A percentile compares a stretch with the other conserved stretches of the same genome.
These are phyloP conservation scores for Raffaelea albimanens DNA, from an alignment of 2,329 filamentous ascomycete genomes.

Conservation along the genomic window DNA sequence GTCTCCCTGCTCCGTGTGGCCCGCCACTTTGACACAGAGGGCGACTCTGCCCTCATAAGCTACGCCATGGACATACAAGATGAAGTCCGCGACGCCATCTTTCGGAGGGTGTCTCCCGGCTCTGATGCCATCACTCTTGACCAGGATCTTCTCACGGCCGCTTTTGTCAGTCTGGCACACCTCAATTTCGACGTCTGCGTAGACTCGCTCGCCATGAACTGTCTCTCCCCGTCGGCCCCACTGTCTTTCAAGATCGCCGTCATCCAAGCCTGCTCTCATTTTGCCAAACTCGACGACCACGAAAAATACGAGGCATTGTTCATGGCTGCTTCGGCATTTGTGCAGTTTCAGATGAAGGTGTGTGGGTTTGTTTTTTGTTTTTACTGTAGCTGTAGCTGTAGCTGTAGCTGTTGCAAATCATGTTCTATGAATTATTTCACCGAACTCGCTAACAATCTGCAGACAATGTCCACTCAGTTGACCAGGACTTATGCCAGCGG, in stretches of 20 bases:
- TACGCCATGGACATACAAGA: constrained; percentile 63
- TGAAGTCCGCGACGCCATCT: constrained; percentile 57
- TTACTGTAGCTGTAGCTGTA: too few relatives aligned
- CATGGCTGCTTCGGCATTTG: constrained; percentile 42
- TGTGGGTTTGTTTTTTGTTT: too few relatives aligned
- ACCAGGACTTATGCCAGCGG: constrained; percentile 28
- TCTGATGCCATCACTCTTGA: constrained; percentile 45
- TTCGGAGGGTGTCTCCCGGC: constrained; percentile 39
- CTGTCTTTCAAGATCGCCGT: constrained; percentile 52
- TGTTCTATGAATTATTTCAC: too few relatives aligned
- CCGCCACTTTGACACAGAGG: constrained; percentile 53
- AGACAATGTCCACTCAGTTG: constrained; percentile 30
- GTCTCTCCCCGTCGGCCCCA: constrained; percentile 47
- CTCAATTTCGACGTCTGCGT: constrained; percentile 51
- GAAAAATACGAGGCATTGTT: constrained; percentile 46
- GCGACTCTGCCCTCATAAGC: constrained; percentile 50
- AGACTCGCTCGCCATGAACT: constrained; percentile 45
- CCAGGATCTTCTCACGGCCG: constrained; percentile 55
- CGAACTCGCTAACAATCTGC: too few relatives aligned
- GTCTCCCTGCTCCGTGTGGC: constrained; percentile 53
- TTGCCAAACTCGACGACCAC: constrained; percentile 42
- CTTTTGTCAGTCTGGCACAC: constrained; percentile 55
- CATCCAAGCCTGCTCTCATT: constrained; percentile 53
- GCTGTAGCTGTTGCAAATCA: too few relatives aligned
- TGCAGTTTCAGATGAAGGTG: constrained; percentile 49